Conservation (phyloP, 192 early-diverging fungal genomes). For the Coemansia sp. region DNA sequence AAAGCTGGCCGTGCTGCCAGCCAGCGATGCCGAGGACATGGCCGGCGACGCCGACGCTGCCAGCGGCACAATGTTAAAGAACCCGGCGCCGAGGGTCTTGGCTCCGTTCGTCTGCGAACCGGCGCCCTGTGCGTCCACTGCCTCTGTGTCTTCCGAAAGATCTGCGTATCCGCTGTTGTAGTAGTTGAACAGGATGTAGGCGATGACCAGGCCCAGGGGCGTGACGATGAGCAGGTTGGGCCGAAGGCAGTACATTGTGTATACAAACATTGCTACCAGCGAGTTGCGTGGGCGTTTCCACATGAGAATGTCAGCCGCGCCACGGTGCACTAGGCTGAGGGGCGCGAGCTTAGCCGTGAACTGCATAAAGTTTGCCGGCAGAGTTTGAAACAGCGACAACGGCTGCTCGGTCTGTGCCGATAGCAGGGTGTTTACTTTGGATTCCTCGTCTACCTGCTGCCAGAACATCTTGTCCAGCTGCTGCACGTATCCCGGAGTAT, state of each 20-base stretch:
- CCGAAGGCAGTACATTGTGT: conserved; percentile 39
- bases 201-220: conserved; percentile 38
- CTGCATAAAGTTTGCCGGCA: conserved; percentile 53
- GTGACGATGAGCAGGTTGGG: conserved; percentile 42
- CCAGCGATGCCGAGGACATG: background rate
- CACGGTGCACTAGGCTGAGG: conserved; percentile 23
- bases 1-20: background rate
- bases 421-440: conserved; percentile 27
- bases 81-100: background rate
- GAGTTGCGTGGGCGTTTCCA: conserved; percentile 39
- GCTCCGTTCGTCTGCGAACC: background rate
- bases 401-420: conserved; percentile 46
- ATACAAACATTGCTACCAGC: conserved; percentile 35
- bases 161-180: conserved; percentile 27
- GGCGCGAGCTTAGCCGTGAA: conserved; percentile 50
- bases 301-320: conserved; percentile 27
- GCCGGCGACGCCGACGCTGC: conserved; percentile 3
- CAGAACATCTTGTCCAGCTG: conserved; percentile 46
- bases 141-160: background rate
- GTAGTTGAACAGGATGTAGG: conserved; percentile 38
- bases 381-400: conserved; percentile 48
- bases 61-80: conserved; percentile 14
- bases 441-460: conserved; percentile 45
- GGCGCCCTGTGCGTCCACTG: background rate
- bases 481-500: conserved; percentile 10